These are phyloP conservation scores for Somion occarium DNA, from an alignment of 1,284 basidiomycete genomes.

Conservation along the genomic window DNA sequence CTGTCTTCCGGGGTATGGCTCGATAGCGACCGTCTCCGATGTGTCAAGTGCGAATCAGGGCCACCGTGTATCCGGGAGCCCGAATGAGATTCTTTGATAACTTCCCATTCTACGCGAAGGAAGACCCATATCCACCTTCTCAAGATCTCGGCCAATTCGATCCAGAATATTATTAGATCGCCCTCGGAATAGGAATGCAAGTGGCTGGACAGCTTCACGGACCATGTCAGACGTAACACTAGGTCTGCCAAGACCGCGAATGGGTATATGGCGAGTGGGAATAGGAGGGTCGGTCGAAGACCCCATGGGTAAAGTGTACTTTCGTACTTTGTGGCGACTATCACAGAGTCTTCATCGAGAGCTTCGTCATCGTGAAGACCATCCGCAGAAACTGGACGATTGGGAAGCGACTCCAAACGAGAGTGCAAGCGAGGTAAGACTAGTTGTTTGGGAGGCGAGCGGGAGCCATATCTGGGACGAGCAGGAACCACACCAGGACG, in stretches of 20 bases:
- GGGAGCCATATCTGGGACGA: constrained; percentile 16
- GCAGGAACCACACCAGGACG: constrained; percentile 29
- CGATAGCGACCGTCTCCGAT: background rate
- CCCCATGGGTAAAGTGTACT: constrained; percentile 53
- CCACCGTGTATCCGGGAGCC: background rate
- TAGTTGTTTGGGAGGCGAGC: constrained; percentile 35
- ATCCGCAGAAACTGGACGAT: background rate
- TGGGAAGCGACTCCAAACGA: constrained; percentile 16
- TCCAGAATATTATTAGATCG: constrained; percentile 81
- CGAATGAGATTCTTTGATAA: constrained; percentile 44
- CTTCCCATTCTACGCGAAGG: constrained; percentile 93
- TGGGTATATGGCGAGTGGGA: constrained; percentile 85
- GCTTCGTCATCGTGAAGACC: constrained; percentile 9
- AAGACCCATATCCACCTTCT: constrained; percentile 97
- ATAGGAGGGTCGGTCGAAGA: constrained; percentile 67
- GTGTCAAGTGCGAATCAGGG: background rate
- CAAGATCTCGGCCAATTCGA: constrained; percentile 88
- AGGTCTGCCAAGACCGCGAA: constrained; percentile 83
- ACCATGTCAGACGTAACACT: constrained; percentile 92
- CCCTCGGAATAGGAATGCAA: constrained; percentile 82
- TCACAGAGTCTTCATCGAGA: constrained; percentile 12
- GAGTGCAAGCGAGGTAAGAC: constrained; percentile 43
- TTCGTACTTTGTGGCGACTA: constrained; percentile 18
- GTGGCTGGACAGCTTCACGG: constrained; percentile 86
- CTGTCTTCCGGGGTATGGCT: constrained; percentile 14